phyloP scores from a whole-genome alignment of 805 yeast genomes.

The Vanderwaltozyma yarrowii region DNA sequence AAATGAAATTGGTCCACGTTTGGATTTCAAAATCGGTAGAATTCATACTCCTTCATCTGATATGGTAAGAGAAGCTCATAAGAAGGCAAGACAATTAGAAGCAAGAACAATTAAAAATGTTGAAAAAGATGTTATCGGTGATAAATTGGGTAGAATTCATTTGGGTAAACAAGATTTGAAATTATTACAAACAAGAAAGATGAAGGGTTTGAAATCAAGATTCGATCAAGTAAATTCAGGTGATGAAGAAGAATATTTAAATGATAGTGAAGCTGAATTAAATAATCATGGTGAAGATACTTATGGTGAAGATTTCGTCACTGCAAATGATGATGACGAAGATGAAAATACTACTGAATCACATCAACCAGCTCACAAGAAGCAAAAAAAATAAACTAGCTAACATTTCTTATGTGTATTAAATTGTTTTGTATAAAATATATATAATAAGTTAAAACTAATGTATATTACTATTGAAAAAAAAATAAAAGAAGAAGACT shows the following conservation, averaged over 20 bases:
- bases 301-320: conserved; percentile 27
- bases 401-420: too few relatives aligned
- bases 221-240: conserved; percentile 65
- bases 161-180: conserved; percentile 90
- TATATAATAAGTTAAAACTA: too few relatives aligned
- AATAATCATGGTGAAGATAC: conserved; percentile 18
- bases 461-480: too few relatives aligned
- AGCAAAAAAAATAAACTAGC: conserved; percentile 20
- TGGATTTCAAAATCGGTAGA: conserved; percentile 89
- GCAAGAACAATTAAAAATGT: conserved; percentile 83
- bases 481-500: too few relatives aligned
- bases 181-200: conserved; percentile 90
- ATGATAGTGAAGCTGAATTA: conserved; percentile 32
- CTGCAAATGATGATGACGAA: conserved; percentile 22
- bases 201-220: conserved; percentile 90
- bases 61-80: conserved; percentile 79
- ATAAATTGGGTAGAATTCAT: conserved; percentile 91
- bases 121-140: conserved; percentile 83
- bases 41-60: conserved; percentile 74
- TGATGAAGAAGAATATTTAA: conserved; percentile 36
- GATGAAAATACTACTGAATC: conserved; percentile 6
- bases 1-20: conserved; percentile 91
- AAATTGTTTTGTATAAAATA: too few relatives aligned
- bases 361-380: conserved; percentile 22
- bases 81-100: conserved; percentile 70